Evolutionary conservation across 2,329 filamentous ascomycete genomes (phyloP), one percentile per base, ranked within the genome.

Genomic region (Blastomyces percursus): DNA sequence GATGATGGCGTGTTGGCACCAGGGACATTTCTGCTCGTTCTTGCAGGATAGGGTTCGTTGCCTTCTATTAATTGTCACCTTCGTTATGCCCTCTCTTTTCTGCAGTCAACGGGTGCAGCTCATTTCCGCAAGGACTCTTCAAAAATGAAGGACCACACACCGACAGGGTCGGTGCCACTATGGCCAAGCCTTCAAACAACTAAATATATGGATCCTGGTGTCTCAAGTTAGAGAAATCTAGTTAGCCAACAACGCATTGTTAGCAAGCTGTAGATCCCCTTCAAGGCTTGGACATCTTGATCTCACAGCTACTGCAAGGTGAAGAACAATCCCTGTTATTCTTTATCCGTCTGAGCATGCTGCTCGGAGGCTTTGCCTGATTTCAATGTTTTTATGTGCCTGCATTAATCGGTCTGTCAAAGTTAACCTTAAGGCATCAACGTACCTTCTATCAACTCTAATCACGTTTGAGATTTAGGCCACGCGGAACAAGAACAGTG

Each of bases 81-180:
- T 42, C 7, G 9, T 16, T 35, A 42, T 57, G 19, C 35, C 35
- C 21, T 3, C 30, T 12, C 50, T 12, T 21, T 19, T 9, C 14
- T 14, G 40, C 8, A 7, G 48, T 32, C 24, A 54, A 54, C 50
- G 14, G 12, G 42, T 57, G 8, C n/a, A n/a, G 7, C 27, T 59
- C 40, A 59, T 59, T 48, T 59, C 57, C 57, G 1, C 16, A 32
- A 59, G 40, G 57, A 58, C 56, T 58, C 50, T n/a, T 24, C 24
- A 40, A 48, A 48, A 5, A 59, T 59, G 57, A 21, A 35, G 54
- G 42, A 40, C 55, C 12, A 35, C 55, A 30, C 56, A 48, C 24
- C 42, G 56, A 32, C 56, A 24, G 16, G 48, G 56, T 21, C 30
- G 57, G 57, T 35, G 27, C 57, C 30, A 19, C 54, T 40, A 21